Percentiles rank a stretch among this genome's conserved stretches.
These are phyloP conservation scores for Leucocoprinus birnbaumii DNA, from an alignment of 768 basidiomycete species.

Conservation along the genomic window DNA sequence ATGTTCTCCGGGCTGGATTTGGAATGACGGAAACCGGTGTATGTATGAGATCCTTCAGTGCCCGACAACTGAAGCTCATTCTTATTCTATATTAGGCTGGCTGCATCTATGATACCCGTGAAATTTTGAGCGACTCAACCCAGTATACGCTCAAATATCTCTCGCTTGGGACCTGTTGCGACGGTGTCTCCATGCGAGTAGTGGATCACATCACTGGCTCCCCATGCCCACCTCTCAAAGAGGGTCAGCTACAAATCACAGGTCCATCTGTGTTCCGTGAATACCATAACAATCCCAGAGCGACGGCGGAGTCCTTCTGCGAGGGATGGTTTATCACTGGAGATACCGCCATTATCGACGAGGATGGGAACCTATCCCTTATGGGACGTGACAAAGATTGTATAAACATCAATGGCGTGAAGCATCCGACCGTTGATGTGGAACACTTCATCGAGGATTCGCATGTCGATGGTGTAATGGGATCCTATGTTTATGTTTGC, in stretches of 20 bases:
- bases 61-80: background rate
- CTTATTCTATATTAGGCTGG: background rate
- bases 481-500: slow-evolving; percentile 8
- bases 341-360: slow-evolving; percentile 4
- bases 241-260: slow-evolving; percentile 5
- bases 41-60: background rate
- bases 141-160: slow-evolving; percentile 3
- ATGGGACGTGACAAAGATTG: slow-evolving; percentile 9
- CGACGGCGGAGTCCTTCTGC: slow-evolving; percentile 4
- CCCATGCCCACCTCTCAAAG: background rate
- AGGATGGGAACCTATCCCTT: background rate
- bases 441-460: slow-evolving; percentile 10
- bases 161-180: slow-evolving; percentile 7
- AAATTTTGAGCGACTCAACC: background rate
- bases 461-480: background rate
- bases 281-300: slow-evolving; percentile 4
- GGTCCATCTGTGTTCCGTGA: slow-evolving; percentile 7
- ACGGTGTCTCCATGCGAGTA: slow-evolving; percentile 4
- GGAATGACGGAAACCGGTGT: slow-evolving; percentile 11
- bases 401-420: slow-evolving; percentile 9
- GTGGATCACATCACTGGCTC: slow-evolving; percentile 4
- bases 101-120: slow-evolving; percentile 9
- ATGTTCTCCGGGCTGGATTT: slow-evolving; percentile 10
- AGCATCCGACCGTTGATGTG: slow-evolving; percentile 5
- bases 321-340: slow-evolving; percentile 7